Evolutionary conservation across 345 rosid species (phyloP), one percentile per base, ranked within the genome.

Genomic region (Dimocarpus longan): DNA sequence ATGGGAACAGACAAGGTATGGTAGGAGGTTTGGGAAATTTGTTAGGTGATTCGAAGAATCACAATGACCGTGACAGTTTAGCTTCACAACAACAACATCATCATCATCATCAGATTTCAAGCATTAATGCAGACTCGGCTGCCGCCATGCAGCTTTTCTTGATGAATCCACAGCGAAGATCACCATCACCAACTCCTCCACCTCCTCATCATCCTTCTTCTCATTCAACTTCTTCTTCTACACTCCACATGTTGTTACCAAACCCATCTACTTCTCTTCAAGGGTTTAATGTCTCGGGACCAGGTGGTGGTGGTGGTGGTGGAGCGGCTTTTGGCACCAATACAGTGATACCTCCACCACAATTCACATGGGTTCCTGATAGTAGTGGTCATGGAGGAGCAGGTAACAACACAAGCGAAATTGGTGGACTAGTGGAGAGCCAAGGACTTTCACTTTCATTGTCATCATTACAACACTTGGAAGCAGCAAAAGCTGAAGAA

Each of bases 91-190:
- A 86, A 24, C 87, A 90, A 42, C 91, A 89, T 48, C 83, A 86
- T 48, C 86, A 90, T 48, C 91, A 89, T 40, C 84, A 81, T 64
- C 92, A 89, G 85, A 88, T 94, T 79, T 85, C 95, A 62, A 85
- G 85, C 73, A 86, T 92, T 76, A 92, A 91, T 87, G 93, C 90
- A 69, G 87, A 88, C 66, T 87, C 92, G 24, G 94, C 97, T 0
- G 92, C 95, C 19, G 95, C 98, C 91, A 95, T 95, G 98, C 97
- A 93, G 80, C 93, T 95, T 74, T 93, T 91, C 78, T 83, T 92
- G 67, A 91, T 93, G 96, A 94, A 93, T 79, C 96, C 95, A n/a
- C 91, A 86, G 52, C 92, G 90, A 54, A 91, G 94, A 77, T 91
- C 98, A 66, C 93, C 93, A 26, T 91, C 97, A 68, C 87, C 88